Base-by-base conservation (phyloP, 2,329 filamentous ascomycete species). In the Talaromyces islandicus region DNA sequence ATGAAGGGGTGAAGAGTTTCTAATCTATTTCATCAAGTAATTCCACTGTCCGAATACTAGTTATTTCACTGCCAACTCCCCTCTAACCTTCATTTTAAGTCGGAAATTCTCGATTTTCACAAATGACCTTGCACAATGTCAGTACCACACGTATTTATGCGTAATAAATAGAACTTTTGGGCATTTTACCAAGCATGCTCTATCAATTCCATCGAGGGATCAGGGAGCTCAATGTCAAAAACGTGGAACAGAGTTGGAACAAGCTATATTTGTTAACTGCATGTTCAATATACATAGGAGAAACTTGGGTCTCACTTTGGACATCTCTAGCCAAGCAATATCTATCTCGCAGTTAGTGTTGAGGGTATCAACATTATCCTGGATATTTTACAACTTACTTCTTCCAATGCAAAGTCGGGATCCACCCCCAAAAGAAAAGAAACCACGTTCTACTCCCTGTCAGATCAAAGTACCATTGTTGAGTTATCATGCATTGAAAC, bases 281-380 rank as follows among this genome's bases (percentile, higher is more conserved):
- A 38, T 38, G n/a, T 9, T 52, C 12, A 27, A n/a, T 9, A 10
- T n/a, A 9, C 12, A 30, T 9, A 52, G 2, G 25, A 21, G 5
- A 29, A 52, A n/a, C 4, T 11, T 19, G 11, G 2, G 11, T 19
- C 48, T 52, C 11, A 21, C 63, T 50, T 64, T 64, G 11, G 60
- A 63, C 61, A 64, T 64, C 52, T 64, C 63, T 50, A 64, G 54
- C 63, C 59, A 63, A 43, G 58, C 61, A 17, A 64, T 32, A 51
- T 63, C 63, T 64, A 41, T n/a, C 14, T 17, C 7, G 17, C 14
- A 3, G 32, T 43, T n/a, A 35, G 46, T 4, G 35, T 30, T 59
- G 14, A 43, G 54, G 51, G n/a, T n/a, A 27, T 3, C 3, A 10
- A 38, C 35, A 38, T 35, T 10, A 10, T 14, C 6, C 17, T 50